Percentiles rank a stretch among this genome's conserved stretches.
These are phyloP conservation scores for Myriosclerotinia scirpicola DNA, from an alignment of 2,329 filamentous ascomycete genomes.

Conservation along the genomic window DNA sequence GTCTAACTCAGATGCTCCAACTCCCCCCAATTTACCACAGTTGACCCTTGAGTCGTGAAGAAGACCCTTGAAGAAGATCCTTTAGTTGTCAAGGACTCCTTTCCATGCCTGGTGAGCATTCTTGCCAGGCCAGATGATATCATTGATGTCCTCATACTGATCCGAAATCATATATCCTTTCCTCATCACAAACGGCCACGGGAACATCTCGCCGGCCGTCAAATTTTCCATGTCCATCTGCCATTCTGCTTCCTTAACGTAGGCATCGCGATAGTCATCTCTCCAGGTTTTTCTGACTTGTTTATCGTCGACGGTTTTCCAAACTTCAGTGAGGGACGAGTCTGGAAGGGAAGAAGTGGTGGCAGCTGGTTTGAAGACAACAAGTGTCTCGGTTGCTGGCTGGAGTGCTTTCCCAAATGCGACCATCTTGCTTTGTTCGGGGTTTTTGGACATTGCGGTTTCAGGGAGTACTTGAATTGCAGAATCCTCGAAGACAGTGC, in stretches of 20 bases:
- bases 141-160: not conserved
- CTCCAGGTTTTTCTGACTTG: not conserved
- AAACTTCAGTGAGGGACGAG: too few relatives aligned
- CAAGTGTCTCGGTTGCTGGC: not conserved
- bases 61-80: too few relatives aligned
- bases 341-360: too few relatives aligned
- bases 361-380: not conserved
- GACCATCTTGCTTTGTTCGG: not conserved
- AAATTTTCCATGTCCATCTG: not conserved
- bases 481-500: not conserved
- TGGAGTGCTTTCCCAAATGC: not conserved
- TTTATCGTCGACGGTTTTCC: not conserved
- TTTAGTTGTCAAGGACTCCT: not conserved
- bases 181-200: constrained; percentile 9
- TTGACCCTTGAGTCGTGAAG: too few relatives aligned
- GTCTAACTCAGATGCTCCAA: too few relatives aligned
- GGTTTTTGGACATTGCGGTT: not conserved
- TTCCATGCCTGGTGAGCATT: not conserved
- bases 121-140: constrained; percentile 13
- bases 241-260: not conserved
- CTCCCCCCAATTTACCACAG: too few relatives aligned
- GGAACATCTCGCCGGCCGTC: not conserved
- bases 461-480: not conserved
- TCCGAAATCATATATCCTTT: constrained; percentile 6
- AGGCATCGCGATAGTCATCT: not conserved